Base-by-base conservation (phyloP, 495 filamentous ascomycete species). In the Poronia punctata region DNA sequence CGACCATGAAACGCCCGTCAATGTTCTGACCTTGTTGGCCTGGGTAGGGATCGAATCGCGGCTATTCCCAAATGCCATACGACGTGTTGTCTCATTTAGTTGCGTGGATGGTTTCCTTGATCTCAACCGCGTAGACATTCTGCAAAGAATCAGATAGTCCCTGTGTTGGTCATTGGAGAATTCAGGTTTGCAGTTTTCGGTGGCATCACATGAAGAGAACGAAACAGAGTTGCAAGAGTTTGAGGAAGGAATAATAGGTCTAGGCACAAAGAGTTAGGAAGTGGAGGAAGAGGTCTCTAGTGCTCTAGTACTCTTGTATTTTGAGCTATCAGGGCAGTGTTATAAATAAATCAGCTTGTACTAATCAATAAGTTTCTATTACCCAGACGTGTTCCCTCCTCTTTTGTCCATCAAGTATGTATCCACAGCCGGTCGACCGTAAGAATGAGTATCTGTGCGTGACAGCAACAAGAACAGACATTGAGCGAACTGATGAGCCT, bases 41-140 rank as follows among this genome's bases (percentile, higher is more conserved):
- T 52, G 53, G 43, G 48, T 48, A 41, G 41, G 42, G 53, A 28
- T 42, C 30, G 38, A 48, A 25, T 40, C 44, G 48, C 38, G 40
- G 40, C 15, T 49, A 35, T 38, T 45, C 46, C 53, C 41, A 46
- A 43, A 11, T 39, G 36, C 23, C 32, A 43, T 38, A 46, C 49
- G 35, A 34, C 40, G 47, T 46, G 36, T 40, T 40, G 48, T 57
- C 48, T 47, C 50, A 52, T 57, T 54, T 54, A 59, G 45, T 53
- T 54, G 53, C 50, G 30, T 43, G 53, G 42, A 54, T 52, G 48
- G 39, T 48, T 44, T 52, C 47, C 36, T 45, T 30, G 43, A 58
- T 55, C 49, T 58, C 46, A 48, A 36, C 48, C 45, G 39, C 46
- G 55, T 56, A 48, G 47, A 49, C 46, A 44, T 59, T 53, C 55